Evolutionary conservation across 208 protist genomes (phyloP), one percentile per base, ranked within the genome.

Genomic region (Leishmania major): DNA sequence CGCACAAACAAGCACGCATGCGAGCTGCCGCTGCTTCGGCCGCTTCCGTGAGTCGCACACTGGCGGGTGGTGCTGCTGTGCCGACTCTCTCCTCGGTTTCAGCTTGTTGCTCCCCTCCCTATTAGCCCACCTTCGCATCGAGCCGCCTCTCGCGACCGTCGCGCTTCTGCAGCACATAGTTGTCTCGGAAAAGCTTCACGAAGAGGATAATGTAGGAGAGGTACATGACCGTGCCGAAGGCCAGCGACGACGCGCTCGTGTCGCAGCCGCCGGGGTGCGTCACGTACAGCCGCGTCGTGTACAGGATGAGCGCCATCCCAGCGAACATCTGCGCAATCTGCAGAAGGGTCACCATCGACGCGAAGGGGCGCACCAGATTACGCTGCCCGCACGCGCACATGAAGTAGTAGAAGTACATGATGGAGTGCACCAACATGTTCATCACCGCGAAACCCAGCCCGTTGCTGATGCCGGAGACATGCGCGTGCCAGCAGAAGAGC

Each of bases 391-490:
- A 87, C 6, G 89, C 90, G 74, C 90, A 92, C 37, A 98, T 60
- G 62, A 92, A 93, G 85, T 98, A 99, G 88, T 99, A 99, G 11
- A 89, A 90, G 86, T 99, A 99, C 97, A 99, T 99, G 83, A 99
- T 87, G 7, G 95, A 79, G 90, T 99, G 98, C 40, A 99, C 97
- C 28, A 79, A 85, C 80, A 96, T 93, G 86, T 99, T 99, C 96
- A 99, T 99, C 10, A 91, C 82, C 31, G 93, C 91, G 75, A 98
- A 99, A 72, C 87, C 82, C 15, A 83, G 84, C 51, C 95, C 90
- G 3, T 87, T 91, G 35, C 80, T 83, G 83, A 90, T 92, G 74
- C 85, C 84, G 35, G 84, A 71, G 43, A 84, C 60, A 76, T 94
- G 95, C 31, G 91, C 92, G 75, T 94, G 83, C 96, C 95, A 99